Evolutionary conservation across 306 rosid species (phyloP).

Genomic region (Casuarina glauca): DNA sequence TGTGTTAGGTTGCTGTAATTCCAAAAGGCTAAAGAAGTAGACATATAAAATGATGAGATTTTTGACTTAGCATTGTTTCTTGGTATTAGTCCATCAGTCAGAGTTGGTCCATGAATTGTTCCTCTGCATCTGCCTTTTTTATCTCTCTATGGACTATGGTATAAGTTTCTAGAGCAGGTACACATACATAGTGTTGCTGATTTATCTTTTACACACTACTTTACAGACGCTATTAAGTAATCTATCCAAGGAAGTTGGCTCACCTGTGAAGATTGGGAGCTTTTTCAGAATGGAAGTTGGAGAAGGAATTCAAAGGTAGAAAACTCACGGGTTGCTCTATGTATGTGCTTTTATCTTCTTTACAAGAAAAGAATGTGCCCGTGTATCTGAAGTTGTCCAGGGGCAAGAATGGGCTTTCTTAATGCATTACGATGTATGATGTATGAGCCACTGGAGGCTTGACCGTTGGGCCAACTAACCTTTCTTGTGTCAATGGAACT

Average conservation of each 20-base stretch:
- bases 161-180: background rate
- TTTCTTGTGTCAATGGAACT: background rate
- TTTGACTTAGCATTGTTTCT: background rate
- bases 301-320: slow-evolving; percentile 84
- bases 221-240: slow-evolving; percentile 63
- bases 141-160: background rate
- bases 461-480: background rate
- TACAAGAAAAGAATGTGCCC: slow-evolving; percentile 6
- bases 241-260: slow-evolving; percentile 82
- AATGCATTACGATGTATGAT: background rate
- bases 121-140: background rate
- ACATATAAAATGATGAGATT: background rate
- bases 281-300: slow-evolving; percentile 93
- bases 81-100: background rate
- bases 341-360: background rate
- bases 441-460: background rate
- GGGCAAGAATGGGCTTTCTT: background rate
- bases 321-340: slow-evolving; percentile 11
- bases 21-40: background rate
- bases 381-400: background rate
- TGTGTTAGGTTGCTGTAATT: background rate
- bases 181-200: slow-evolving; percentile 5
- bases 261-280: slow-evolving; percentile 71
- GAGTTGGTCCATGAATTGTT: background rate
- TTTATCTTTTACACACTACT: slow-evolving; percentile 24